Base-by-base conservation (phyloP, 768 basidiomycete species). In the Arthromyces matolae region DNA sequence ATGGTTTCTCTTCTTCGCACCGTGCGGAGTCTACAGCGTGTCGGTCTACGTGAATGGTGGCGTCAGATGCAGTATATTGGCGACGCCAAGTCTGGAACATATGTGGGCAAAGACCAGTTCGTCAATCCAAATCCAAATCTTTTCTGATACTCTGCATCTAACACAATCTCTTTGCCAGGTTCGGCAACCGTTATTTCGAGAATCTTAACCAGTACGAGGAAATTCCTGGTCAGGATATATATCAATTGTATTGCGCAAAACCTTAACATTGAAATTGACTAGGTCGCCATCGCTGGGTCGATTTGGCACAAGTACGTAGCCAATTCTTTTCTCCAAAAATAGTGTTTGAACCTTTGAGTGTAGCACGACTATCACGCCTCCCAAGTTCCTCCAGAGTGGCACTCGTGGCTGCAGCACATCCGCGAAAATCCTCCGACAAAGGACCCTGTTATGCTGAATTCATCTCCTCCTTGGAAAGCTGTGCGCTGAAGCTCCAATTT, bases 251-350 rank as follows among this genome's bases (percentile, higher is more conserved):
- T n/a, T n/a, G n/a, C n/a, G n/a, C n/a, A n/a, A n/a, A n/a, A n/a
- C n/a, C 49, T 46, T 18, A 42, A 27, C 31, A 41, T 0, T 53
- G 39, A 12, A 24, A 8, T 12, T 57, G 39, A 37, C 10, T 64
- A 90, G 93, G 94, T 60, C 89, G 95, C 57, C 93, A 96, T 63
- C 81, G 95, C 67, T 98, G 95, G 95, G 84, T 98, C 34, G 95
- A 98, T 71, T 92, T 79, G 60, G 78, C 86, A 14, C 93, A 96
- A 72, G 89, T 90, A 52, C 48, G 75, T 50, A 38, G 50, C 6
- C n/a, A n/a, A n/a, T n/a, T n/a, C n/a, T n/a, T n/a, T n/a, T n/a
- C n/a, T n/a, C n/a, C n/a, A n/a, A n/a, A n/a, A n/a, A n/a, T n/a
- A n/a, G n/a, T n/a, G n/a, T n/a, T n/a, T n/a, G n/a, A n/a, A n/a